Base-by-base conservation (phyloP, 2,329 filamentous ascomycete genomes). In the Neopestalotiopsis clavispora region DNA sequence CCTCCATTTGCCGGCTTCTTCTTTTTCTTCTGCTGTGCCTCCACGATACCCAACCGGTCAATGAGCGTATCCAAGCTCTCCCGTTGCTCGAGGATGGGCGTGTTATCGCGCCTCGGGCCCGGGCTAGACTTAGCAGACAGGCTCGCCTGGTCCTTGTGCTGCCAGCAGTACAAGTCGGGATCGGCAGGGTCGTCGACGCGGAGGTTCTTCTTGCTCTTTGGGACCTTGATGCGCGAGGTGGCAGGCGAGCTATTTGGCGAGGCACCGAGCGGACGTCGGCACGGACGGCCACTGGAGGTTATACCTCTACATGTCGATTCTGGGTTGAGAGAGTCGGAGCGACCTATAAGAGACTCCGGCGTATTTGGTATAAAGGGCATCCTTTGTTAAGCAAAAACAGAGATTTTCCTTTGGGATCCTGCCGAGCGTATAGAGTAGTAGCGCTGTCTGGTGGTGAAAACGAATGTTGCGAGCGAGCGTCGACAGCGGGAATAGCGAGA, bases 1-100 rank as follows among this genome's bases (percentile, higher is more conserved):
- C 49, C 56, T 2, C 61, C 52, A 23, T 67, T 69, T 34, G 56
- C 30, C 12, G 74, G 78, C 67, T 81, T 78, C 45, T 80, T 80
- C 65, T 82, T 79, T 45, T 90, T 78, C 42, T 80, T 80, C 64
- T 82, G 79, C 45, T 90, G 84, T 52, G 94, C 80, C 60, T 93
- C 88, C n/a, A 94, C 79, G 23, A 96, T 83, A 3, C 94, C 94
- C 4, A 98, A 83, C 59, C 93, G 86, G 72, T 94, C 93, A 57
- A 94, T 90, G 68, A 98, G 83, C 0, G 94, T 97, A 79, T 99
- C 96, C 68, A 98, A 87, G 75, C 95, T 98, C 42, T 90, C 91
- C 65, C 93, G 86, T 68, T 88, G 85, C 73, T 90, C 87, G 67
- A 91, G 80, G 4, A 90, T 87, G 6, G 89, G 85, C 4, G 86